Base-by-base conservation (phyloP, 2,329 filamentous ascomycete species). In the Ceratocystis diversiconidia region DNA sequence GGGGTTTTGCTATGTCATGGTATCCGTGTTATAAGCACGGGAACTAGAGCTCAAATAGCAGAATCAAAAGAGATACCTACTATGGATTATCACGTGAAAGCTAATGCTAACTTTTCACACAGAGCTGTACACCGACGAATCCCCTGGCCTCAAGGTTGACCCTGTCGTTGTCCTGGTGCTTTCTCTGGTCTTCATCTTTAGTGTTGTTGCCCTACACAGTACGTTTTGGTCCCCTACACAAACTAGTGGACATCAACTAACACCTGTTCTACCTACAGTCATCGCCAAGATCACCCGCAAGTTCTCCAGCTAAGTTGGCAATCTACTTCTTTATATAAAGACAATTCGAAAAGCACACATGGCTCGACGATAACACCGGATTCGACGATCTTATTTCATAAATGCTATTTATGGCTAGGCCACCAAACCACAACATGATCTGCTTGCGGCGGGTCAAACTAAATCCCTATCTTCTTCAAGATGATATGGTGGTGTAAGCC, bases 71-170 rank as follows among this genome's bases (percentile, higher is more conserved):
- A 52, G 19, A 28, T 41, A 41, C 12, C 36, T 41, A 12, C 22
- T 52, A 52, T n/a, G 12, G 8, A 52, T 52, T 25, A n/a, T 30
- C 15, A 8, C 7, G 19, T 59, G 55, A 15, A 36, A 59, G 32
- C 25, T 3, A 10, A 36, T 6, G 41, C 66, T 67, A 59, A 65
- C 63, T 10, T 25, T 57, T 7, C 22, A 36, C 68, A 55, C 68
- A 91, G 88, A 85, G 78, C 87, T 99, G 57, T 99, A 99, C 85
- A 99, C 94, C 67, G 94, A 99, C 75, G 94, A 99, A 81, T 95
- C 90, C 70, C 94, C 94, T 67, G 94, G 94, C 69, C 81, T 99
- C 73, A 96, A 96, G 81, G 94, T 99, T 70, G 94, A 99, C 76
- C 94, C 94, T 25, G 94, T 99, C 68, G 92, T 99, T 70, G 92